These are phyloP conservation scores for Cyclostephanos tholiformis DNA, from an alignment of 108 stramenopile species.

Conservation along the genomic window DNA sequence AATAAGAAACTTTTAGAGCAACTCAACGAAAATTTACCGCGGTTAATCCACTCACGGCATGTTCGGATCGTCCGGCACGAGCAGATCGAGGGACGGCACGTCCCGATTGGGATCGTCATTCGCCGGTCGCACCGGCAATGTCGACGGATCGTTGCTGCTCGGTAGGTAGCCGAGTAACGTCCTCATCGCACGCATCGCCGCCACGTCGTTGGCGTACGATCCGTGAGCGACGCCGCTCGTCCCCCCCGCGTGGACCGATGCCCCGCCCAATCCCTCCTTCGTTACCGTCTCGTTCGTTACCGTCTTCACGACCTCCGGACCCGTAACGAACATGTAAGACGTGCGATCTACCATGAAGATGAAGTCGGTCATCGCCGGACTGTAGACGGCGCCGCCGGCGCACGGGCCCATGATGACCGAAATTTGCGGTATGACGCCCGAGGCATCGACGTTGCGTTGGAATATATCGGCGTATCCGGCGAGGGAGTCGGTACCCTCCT, in stretches of 20 bases:
- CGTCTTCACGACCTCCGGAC: conserved; percentile 99
- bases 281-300: conserved; percentile 98
- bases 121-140: conserved; percentile 62
- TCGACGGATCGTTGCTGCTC: conserved; percentile 83
- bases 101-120: conserved; percentile 84
- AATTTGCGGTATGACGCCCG: conserved; percentile 91
- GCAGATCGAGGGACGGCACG: conserved; percentile 83
- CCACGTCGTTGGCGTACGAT: conserved; percentile 95
- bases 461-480: conserved; percentile 99
- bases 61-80: conserved; percentile 99
- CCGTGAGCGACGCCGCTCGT: conserved; percentile 96
- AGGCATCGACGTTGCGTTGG: conserved; percentile 97
- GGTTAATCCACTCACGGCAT: too few relatives aligned
- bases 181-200: conserved; percentile 89
- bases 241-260: conserved; percentile 84
- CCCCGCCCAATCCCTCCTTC: conserved; percentile 98
- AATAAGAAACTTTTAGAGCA: too few relatives aligned
- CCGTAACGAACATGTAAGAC: conserved; percentile 99
- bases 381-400: conserved; percentile 95
- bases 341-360: conserved; percentile 98
- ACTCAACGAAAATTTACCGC: too few relatives aligned
- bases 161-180: conserved; percentile 93
- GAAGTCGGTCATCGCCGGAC: conserved; percentile 99
- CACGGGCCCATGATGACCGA: conserved; percentile 96
- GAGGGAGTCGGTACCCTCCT: conserved; percentile 98